phyloP scores from a whole-genome alignment of 1,139 yeast species.

The Saccharomyces hybrid region DNA sequence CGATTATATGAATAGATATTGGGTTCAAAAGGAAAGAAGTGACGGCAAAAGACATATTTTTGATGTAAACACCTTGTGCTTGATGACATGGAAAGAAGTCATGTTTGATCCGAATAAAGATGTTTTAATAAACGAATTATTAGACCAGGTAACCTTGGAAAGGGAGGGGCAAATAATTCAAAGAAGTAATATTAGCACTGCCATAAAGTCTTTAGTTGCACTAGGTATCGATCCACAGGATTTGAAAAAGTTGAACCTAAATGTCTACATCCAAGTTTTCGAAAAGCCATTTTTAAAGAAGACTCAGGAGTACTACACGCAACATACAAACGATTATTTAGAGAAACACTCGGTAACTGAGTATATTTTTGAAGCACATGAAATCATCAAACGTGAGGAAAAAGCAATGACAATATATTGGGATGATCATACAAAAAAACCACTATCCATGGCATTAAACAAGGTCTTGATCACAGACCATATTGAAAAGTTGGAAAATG shows the following conservation, averaged over 20 bases:
- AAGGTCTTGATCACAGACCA: slow-evolving; percentile 71
- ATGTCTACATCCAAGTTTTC: slow-evolving; percentile 72
- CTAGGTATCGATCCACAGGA: slow-evolving; percentile 75
- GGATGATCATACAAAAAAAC: slow-evolving; percentile 79
- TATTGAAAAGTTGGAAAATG: slow-evolving; percentile 67
- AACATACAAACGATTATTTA: slow-evolving; percentile 62
- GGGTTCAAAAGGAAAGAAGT: slow-evolving; percentile 94
- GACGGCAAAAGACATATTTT: slow-evolving; percentile 90
- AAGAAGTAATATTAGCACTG: slow-evolving; percentile 57
- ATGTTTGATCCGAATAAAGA: slow-evolving; percentile 64
- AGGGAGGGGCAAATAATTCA: slow-evolving; percentile 74
- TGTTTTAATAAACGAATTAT: slow-evolving; percentile 57
- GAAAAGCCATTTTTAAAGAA: slow-evolving; percentile 68
- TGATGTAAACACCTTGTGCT: slow-evolving; percentile 82
- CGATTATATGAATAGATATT: slow-evolving; percentile 91
- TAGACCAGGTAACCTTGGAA: slow-evolving; percentile 67
- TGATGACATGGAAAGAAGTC: slow-evolving; percentile 80
- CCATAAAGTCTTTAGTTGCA: slow-evolving; percentile 75
- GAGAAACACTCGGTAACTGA: slow-evolving; percentile 76
- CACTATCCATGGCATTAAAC: slow-evolving; percentile 68
- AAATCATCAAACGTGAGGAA: slow-evolving; percentile 74
- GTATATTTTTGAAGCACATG: slow-evolving; percentile 80
- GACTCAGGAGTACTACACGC: slow-evolving; percentile 64
- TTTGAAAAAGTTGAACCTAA: slow-evolving; percentile 72
- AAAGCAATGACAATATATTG: slow-evolving; percentile 68